Conservation (phyloP, 2,329 filamentous ascomycete genomes). For the Pezizomycotina sp. region DNA sequence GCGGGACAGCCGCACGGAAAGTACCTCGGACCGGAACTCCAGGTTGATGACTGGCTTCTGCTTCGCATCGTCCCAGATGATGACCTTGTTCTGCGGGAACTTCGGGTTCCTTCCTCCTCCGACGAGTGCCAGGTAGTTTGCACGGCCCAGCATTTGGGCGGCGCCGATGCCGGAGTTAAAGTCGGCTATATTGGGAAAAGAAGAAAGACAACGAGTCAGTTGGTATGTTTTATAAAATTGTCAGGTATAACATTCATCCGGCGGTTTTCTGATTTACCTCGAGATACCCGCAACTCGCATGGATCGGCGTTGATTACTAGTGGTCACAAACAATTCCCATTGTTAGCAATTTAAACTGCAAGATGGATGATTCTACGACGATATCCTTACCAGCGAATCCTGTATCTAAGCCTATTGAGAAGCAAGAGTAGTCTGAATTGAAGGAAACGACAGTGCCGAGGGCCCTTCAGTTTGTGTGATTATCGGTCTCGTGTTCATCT, state of each 20-base stretch:
- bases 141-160: slow-evolving; percentile 71
- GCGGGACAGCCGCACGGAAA: slow-evolving; percentile 60
- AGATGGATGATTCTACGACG: slow-evolving; percentile 3
- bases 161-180: slow-evolving; percentile 70
- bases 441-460: slow-evolving; percentile 70
- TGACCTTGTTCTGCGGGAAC: slow-evolving; percentile 72
- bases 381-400: slow-evolving; percentile 59
- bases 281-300: slow-evolving; percentile 50
- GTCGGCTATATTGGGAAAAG: slow-evolving; percentile 32
- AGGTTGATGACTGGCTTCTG: slow-evolving; percentile 59
- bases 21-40: slow-evolving; percentile 62
- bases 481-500: slow-evolving; percentile 77
- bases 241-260: slow-evolving; percentile 3
- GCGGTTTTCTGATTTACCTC: slow-evolving; percentile 31
- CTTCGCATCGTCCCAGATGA: slow-evolving; percentile 82
- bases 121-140: slow-evolving; percentile 76
- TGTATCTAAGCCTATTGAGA: slow-evolving; percentile 69
- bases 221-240: slow-evolving; percentile 21
- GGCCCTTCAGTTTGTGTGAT: slow-evolving; percentile 63
- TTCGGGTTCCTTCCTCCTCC: slow-evolving; percentile 75
- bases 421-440: slow-evolving; percentile 70
- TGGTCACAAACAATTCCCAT: slow-evolving; percentile 2
- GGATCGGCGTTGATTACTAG: slow-evolving; percentile 57
- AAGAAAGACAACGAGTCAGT: slow-evolving; percentile 8
- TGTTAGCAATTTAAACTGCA: neutral